Evolutionary conservation across 169 alveolate species (phyloP).

Genomic region (Plasmodium inui): DNA sequence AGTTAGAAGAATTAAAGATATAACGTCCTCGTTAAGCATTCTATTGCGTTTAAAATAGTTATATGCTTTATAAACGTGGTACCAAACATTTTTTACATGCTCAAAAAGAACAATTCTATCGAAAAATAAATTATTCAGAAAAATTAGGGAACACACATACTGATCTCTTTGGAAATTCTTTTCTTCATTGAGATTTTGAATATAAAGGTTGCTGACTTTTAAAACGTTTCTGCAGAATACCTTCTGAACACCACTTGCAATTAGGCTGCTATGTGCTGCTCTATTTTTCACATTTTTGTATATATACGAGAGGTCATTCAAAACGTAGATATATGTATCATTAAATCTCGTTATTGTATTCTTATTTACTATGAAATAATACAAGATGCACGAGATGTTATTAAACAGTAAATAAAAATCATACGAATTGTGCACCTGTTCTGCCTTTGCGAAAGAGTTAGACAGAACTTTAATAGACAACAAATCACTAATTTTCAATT

Average conservation of each 20-base stretch:
- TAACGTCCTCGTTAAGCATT: constrained; percentile 44
- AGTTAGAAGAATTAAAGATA: constrained; percentile 54
- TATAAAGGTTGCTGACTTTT: constrained; percentile 50
- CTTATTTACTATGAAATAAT: constrained; percentile 57
- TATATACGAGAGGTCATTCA: constrained; percentile 61
- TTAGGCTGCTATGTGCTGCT: background rate
- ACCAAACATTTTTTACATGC: constrained; percentile 37
- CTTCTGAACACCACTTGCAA: constrained; percentile 14
- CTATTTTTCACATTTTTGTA: constrained; percentile 49
- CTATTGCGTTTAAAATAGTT: constrained; percentile 43
- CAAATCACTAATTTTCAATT: constrained; percentile 58
- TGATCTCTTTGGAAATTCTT: constrained; percentile 34
- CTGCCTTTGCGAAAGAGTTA: constrained; percentile 52
- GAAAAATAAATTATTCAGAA: constrained; percentile 57
- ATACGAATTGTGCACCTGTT: constrained; percentile 37
- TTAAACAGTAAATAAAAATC: constrained; percentile 52
- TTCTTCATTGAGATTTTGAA: constrained; percentile 41
- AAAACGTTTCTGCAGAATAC: constrained; percentile 37
- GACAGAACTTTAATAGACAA: constrained; percentile 62
- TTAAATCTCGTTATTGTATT: constrained; percentile 20
- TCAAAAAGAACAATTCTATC: constrained; percentile 60
- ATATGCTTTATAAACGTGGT: constrained; percentile 53
- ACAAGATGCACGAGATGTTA: constrained; percentile 63
- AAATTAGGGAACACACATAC: constrained; percentile 56
- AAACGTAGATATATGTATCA: constrained; percentile 57